Conservation (phyloP, 2,329 filamentous ascomycete genomes). For the Fusarium dimerum region DNA sequence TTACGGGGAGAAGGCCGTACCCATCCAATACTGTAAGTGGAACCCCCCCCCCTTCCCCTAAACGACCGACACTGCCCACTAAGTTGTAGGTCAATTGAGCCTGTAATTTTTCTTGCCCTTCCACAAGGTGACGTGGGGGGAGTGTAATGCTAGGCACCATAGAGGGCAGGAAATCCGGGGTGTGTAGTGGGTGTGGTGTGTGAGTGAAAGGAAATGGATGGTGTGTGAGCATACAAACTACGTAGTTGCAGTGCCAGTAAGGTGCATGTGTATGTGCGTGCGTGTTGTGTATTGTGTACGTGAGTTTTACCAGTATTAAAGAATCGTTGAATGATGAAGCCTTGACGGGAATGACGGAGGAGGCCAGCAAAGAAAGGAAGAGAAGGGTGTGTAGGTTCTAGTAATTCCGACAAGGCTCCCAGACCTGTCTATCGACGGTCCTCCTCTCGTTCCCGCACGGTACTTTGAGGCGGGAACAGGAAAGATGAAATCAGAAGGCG, state of each 20-base stretch:
- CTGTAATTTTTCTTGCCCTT: neutral
- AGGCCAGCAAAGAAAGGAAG: too few relatives aligned
- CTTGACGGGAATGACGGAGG: too few relatives aligned
- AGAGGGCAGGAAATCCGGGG: neutral
- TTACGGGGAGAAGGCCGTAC: constrained; percentile 31
- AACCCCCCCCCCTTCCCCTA: neutral
- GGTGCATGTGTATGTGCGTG: too few relatives aligned
- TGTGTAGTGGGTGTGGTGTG: neutral
- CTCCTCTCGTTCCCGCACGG: neutral
- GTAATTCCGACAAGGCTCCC: neutral
- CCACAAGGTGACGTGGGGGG: constrained; percentile 12
- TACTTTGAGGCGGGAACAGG: neutral
- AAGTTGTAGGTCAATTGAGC: neutral
- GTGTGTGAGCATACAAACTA: too few relatives aligned
- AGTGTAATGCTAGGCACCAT: neutral
- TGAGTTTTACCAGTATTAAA: too few relatives aligned
- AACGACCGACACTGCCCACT: constrained; percentile 1
- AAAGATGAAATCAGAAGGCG: neutral
- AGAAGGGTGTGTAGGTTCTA: neutral
- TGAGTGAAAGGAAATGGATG: neutral
- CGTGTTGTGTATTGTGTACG: too few relatives aligned
- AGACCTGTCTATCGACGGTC: too few relatives aligned
- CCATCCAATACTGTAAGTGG: constrained; percentile 7
- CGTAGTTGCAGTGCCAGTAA: too few relatives aligned
- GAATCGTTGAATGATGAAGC: too few relatives aligned